Evolutionary conservation across 257 asterid genomes (phyloP).

Genomic region (Anisodus acutangulus): DNA sequence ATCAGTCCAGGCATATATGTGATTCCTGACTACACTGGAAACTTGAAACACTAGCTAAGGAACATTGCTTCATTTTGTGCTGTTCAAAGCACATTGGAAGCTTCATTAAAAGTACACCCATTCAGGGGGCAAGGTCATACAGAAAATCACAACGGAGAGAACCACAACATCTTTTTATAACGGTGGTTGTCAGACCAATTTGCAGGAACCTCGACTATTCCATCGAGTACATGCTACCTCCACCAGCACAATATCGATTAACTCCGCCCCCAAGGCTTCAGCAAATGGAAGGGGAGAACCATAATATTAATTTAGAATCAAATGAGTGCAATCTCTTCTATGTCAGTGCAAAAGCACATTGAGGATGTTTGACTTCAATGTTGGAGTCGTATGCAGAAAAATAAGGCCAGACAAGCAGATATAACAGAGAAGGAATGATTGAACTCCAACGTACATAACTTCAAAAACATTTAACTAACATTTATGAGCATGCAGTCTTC

Average conservation of each 20-base stretch:
- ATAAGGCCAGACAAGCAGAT: constrained; percentile 3
- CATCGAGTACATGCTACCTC: background rate
- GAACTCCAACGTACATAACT: background rate
- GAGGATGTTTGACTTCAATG: constrained; percentile 6
- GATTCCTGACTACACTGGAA: constrained; percentile 6
- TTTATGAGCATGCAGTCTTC: constrained; percentile 2
- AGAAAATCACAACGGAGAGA: background rate
- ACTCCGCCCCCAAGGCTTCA: background rate
- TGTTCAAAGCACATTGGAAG: constrained; percentile 12
- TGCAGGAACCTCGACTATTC: background rate
- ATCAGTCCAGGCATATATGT: background rate
- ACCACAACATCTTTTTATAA: background rate
- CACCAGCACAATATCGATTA: background rate
- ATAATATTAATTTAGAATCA: background rate
- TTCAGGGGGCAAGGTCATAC: background rate
- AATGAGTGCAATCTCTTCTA: background rate
- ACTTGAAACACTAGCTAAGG: background rate
- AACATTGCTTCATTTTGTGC: background rate
- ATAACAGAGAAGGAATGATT: background rate
- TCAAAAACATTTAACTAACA: background rate
- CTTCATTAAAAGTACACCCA: background rate
- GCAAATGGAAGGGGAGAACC: constrained; percentile 4
- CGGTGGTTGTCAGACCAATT: background rate
- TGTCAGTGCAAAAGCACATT: background rate
- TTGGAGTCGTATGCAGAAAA: constrained; percentile 17